Base-by-base conservation (phyloP, 495 filamentous ascomycete species). In the Lepidopterella palustris region DNA sequence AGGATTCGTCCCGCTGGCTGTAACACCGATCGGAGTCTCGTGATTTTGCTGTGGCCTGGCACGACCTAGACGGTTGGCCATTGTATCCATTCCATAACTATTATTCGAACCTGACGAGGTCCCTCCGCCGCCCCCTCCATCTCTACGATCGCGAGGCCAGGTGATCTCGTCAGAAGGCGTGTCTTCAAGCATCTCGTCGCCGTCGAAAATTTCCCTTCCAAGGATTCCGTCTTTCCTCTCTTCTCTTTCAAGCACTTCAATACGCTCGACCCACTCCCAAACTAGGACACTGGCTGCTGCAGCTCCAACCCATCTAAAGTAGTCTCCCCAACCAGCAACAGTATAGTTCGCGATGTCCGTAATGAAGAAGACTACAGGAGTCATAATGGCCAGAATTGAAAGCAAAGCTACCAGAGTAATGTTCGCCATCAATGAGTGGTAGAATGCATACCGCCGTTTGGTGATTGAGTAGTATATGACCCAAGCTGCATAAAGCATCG, bases 201-300 rank as follows among this genome's bases (percentile, higher is more conserved):
- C 95, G 67, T 97, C 93, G 63, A 97, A 97, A 0, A 97, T 83
- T 69, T 98, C 93, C 60, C 93, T 78, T 20, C 93, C 93, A 3
- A 98, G 78, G 24, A 98, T 92, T 8, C 93, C 95, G 60, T 96
- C 93, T 71, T 95, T 96, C 67, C 89, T 89, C 66, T 98, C 93
- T 68, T 98, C 92, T 53, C 93, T 82, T 73, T 98, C 93, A 50
- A 98, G 74, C 0, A 90, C 90, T 71, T 98, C 93, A 54, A 98
- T 98, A n/a, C 95, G 81, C 71, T 98, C 93, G 18, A 98, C 93
- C 93, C 93, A 98, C 72, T 98, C 93, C 93, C 93, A 98, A 0
- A 98, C 93, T 15, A 97, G 87, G 20, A 97, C 93, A 74, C 91
- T 96, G 6, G 93, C 95, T 1, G 91, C 90, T 0, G 92, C 91